phyloP scores from a whole-genome alignment of 1,139 yeast species.

The Geotrichum klebahnii region DNA sequence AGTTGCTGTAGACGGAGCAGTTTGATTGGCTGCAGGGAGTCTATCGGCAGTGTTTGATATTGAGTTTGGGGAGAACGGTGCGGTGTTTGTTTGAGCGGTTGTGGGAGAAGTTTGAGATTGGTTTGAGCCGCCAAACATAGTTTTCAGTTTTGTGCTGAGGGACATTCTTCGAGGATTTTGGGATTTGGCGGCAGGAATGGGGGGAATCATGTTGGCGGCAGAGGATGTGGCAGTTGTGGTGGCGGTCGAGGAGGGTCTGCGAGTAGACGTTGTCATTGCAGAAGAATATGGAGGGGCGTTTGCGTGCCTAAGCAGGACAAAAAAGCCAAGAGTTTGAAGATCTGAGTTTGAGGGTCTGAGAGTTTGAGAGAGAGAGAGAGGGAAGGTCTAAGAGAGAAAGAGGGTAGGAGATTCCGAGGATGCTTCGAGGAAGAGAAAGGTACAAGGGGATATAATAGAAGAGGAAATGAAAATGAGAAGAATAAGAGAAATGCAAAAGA shows the following conservation, averaged over 20 bases:
- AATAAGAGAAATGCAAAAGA: too few relatives aligned
- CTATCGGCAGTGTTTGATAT: conserved; percentile 4
- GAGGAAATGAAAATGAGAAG: too few relatives aligned
- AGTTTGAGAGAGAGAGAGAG: too few relatives aligned
- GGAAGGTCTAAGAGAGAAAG: too few relatives aligned
- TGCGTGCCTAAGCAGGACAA: too few relatives aligned
- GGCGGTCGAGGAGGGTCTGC: background rate
- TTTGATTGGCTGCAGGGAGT: background rate
- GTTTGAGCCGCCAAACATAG: conserved; percentile 5
- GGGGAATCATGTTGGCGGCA: background rate
- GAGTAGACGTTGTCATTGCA: background rate
- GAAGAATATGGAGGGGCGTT: too few relatives aligned
- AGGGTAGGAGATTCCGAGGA: too few relatives aligned
- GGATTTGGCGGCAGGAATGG: background rate
- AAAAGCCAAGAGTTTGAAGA: too few relatives aligned
- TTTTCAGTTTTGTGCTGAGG: conserved; percentile 8
- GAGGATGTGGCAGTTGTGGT: background rate
- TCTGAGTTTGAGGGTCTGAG: too few relatives aligned
- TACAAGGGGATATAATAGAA: too few relatives aligned
- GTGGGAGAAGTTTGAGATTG: conserved; percentile 1
- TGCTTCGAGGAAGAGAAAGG: too few relatives aligned
- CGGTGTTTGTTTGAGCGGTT: background rate
- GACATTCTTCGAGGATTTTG: conserved; percentile 11
- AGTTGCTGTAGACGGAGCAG: background rate
- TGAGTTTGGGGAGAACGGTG: background rate